Evolutionary conservation across 1,284 basidiomycete genomes (phyloP).

Genomic region (Vanrija humicola): DNA sequence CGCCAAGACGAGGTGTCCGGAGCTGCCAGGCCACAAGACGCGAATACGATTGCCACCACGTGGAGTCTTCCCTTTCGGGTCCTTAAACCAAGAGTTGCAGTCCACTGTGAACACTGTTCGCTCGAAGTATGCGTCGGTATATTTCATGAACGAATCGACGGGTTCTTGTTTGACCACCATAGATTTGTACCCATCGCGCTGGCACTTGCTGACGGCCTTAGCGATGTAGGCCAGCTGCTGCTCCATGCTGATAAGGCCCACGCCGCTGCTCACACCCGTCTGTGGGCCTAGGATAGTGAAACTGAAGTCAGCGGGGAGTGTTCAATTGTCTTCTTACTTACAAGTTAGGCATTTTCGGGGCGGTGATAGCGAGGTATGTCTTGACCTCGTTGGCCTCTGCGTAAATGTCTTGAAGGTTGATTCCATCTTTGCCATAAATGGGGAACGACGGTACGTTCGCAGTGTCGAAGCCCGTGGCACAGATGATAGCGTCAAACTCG

Average conservation of each 20-base stretch:
- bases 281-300: slow-evolving; percentile 12
- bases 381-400: slow-evolving; percentile 10
- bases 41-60: slow-evolving; percentile 5
- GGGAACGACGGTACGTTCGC: slow-evolving; percentile 32
- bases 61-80: slow-evolving; percentile 15
- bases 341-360: slow-evolving; percentile 36
- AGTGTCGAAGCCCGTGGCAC: slow-evolving; percentile 38
- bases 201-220: slow-evolving; percentile 12
- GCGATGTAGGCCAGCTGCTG: slow-evolving; percentile 16
- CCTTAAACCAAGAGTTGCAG: slow-evolving; percentile 24
- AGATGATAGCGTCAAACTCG: slow-evolving; percentile 31
- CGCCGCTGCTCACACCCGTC: slow-evolving; percentile 5
- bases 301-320: not conserved
- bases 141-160: slow-evolving; percentile 30
- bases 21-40: slow-evolving; percentile 22
- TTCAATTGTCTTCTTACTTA: not conserved
- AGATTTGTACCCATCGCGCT: slow-evolving; percentile 11
- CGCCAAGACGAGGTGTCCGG: slow-evolving; percentile 20
- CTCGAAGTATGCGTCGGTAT: slow-evolving; percentile 27
- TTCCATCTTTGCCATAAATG: slow-evolving; percentile 18
- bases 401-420: slow-evolving; percentile 37
- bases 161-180: slow-evolving; percentile 28
- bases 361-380: slow-evolving; percentile 30
- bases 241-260: slow-evolving; percentile 19
- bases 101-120: slow-evolving; percentile 27